Evolutionary conservation across 192 early-diverging fungal species (phyloP).

Genomic region (Coemansia sp.): DNA sequence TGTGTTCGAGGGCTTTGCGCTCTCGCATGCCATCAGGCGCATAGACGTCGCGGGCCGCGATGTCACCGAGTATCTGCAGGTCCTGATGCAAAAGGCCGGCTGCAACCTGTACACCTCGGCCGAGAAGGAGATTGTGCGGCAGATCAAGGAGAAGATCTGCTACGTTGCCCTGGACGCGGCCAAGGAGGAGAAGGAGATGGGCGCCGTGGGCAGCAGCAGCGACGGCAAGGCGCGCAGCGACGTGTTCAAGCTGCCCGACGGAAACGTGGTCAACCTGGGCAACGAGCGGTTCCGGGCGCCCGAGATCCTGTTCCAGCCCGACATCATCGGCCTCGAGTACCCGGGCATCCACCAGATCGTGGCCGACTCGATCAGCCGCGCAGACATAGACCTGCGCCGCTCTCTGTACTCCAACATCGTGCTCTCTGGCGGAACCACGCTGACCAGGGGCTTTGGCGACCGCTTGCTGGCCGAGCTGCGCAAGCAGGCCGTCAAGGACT

Average conservation of each 20-base stretch:
- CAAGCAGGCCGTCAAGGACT: constrained; percentile 84
- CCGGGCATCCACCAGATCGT: constrained; percentile 93
- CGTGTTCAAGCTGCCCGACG: constrained; percentile 47
- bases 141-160: constrained; percentile 96
- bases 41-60: constrained; percentile 96
- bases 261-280: constrained; percentile 62
- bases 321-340: constrained; percentile 88
- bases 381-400: constrained; percentile 92
- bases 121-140: constrained; percentile 91
- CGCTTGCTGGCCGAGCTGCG: constrained; percentile 87
- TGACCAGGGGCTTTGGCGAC: constrained; percentile 90
- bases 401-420: constrained; percentile 86
- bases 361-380: constrained; percentile 87
- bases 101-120: constrained; percentile 87
- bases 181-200: constrained; percentile 91
- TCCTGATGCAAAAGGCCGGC: constrained; percentile 89
- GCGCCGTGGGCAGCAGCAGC: constrained; percentile 71
- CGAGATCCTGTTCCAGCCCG: constrained; percentile 95
- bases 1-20: constrained; percentile 95
- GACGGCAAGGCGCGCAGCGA: constrained; percentile 40
- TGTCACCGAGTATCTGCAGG: constrained; percentile 86
- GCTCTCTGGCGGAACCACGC: constrained; percentile 95
- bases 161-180: constrained; percentile 84
- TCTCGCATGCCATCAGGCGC: constrained; percentile 88
- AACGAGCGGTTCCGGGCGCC: constrained; percentile 90